Evolutionary conservation across 1,139 yeast species (phyloP).

Genomic region (Meyerozyma carpophila): DNA sequence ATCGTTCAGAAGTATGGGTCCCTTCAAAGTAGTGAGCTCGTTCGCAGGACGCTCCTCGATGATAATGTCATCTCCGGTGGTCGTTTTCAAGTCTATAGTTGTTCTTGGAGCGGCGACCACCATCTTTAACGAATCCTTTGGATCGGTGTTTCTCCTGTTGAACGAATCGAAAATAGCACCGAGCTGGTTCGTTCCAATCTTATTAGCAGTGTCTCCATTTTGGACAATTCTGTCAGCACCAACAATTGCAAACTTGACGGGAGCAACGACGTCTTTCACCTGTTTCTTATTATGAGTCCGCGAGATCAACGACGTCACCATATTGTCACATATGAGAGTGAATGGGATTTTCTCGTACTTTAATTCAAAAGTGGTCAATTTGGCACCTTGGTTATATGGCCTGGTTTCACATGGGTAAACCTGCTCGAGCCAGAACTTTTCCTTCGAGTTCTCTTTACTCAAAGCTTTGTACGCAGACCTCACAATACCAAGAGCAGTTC

Average conservation of each 20-base stretch:
- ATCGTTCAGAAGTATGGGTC: slow-evolving; percentile 40
- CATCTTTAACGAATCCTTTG: slow-evolving; percentile 57
- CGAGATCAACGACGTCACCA: slow-evolving; percentile 73
- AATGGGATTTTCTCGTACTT: slow-evolving; percentile 83
- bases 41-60: slow-evolving; percentile 84
- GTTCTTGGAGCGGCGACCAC: slow-evolving; percentile 95
- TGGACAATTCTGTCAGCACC: slow-evolving; percentile 95
- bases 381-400: slow-evolving; percentile 95
- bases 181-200: slow-evolving; percentile 92
- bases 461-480: slow-evolving; percentile 58
- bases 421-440: slow-evolving; percentile 47
- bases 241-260: slow-evolving; percentile 82
- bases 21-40: slow-evolving; percentile 75
- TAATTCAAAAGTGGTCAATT: slow-evolving; percentile 86
- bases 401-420: slow-evolving; percentile 91
- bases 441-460: slow-evolving; percentile 16
- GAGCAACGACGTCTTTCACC: slow-evolving; percentile 34
- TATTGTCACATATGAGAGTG: slow-evolving; percentile 83
- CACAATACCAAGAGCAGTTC: slow-evolving; percentile 91
- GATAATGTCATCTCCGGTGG: slow-evolving; percentile 64
- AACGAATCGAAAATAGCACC: slow-evolving; percentile 56
- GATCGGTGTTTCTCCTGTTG: slow-evolving; percentile 34
- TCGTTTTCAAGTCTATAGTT: slow-evolving; percentile 69
- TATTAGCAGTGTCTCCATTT: slow-evolving; percentile 94
- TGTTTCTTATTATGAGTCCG: slow-evolving; percentile 18